Percentiles rank a stretch among this genome's conserved stretches.
These are phyloP conservation scores for Pseudopyricularia cyperi DNA, from an alignment of 2,329 filamentous ascomycete genomes.

Conservation along the genomic window DNA sequence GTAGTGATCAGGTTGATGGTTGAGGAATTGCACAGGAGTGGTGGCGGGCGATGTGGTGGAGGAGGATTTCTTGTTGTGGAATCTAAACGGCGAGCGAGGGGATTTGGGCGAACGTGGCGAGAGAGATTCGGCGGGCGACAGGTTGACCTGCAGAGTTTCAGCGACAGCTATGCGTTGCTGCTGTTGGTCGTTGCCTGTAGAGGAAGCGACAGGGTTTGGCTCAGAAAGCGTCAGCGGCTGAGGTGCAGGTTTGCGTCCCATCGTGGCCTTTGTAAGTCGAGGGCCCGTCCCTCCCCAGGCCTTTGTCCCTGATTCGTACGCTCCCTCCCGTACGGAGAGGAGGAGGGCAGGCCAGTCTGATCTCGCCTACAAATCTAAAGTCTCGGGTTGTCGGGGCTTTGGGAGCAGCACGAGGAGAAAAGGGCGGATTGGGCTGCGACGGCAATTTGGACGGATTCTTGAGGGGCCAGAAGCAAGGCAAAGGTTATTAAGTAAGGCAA, in stretches of 20 bases:
- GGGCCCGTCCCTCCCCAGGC: neutral
- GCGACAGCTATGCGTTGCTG: constrained; percentile 7
- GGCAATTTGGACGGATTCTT: neutral
- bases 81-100: constrained; percentile 29
- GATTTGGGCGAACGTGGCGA: constrained; percentile 32
- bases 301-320: constrained; percentile 16
- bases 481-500: neutral
- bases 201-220: constrained; percentile 11
- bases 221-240: constrained; percentile 42
- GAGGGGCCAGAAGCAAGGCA: neutral
- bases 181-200: constrained; percentile 17
- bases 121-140: constrained; percentile 22
- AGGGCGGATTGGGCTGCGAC: constrained; percentile 22
- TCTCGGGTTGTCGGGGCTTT: constrained; percentile 20
- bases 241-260: constrained; percentile 46
- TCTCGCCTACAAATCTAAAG: constrained; percentile 16
- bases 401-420: constrained; percentile 11
- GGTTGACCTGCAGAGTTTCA: constrained; percentile 18
- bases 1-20: neutral
- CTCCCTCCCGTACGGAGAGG: constrained; percentile 21
- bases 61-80: constrained; percentile 22
- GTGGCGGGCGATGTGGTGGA: neutral
- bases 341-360: constrained; percentile 14
- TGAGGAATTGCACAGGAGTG: constrained; percentile 6
- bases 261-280: constrained; percentile 14